Base-by-base conservation (phyloP, 2,329 filamentous ascomycete genomes). In the Metarhizium humberi region DNA sequence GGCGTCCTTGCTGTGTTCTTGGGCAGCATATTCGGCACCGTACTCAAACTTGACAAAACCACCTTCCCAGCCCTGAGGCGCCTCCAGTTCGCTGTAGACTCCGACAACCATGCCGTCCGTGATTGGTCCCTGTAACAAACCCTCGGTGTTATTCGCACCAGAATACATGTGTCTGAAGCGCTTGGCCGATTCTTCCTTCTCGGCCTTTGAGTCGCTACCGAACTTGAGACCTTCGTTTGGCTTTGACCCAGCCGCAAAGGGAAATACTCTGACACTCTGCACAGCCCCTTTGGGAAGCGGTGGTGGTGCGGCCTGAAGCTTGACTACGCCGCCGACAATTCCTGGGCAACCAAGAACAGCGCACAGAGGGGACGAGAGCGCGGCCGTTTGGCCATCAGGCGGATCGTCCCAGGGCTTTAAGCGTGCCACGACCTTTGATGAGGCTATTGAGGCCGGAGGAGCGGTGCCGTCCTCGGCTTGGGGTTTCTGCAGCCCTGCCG, bases 81-180 rank as follows among this genome's bases (percentile, higher is more conserved):
- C 74, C 61, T 72, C 78, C n/a, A 79, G 73, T 25, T 73, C 82
- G 56, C 78, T 76, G 54, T 78, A 78, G 40, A 77, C 63, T 0
- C 76, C 84, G 20, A 99, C 72, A 14, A 96, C 72, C 73, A 92
- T 87, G 2, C 92, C 92, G 69, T 99, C 90, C 0, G 92, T 96
- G 52, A 99, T 68, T 5, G 94, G 91, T 0, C 94, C 94, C 55
- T 88, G 82, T 1, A 97, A 74, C 18, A 97, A 69, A 1, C 87
- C 84, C 25, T 81, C 80, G 0, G 73, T 66, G 10, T 69, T 75
- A 42, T 76, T 79, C 34, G 75, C 67, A 34, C 76, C 78, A 20
- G 83, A 81, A 62, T 94, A 94, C 3, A 90, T 80, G 11, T 85
- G 79, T 59, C 83, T 82, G 58, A 96, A 84, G 47, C 82, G 82